These are phyloP conservation scores for Tuber magnatum DNA, from an alignment of 495 filamentous ascomycete species.

Conservation along the genomic window DNA sequence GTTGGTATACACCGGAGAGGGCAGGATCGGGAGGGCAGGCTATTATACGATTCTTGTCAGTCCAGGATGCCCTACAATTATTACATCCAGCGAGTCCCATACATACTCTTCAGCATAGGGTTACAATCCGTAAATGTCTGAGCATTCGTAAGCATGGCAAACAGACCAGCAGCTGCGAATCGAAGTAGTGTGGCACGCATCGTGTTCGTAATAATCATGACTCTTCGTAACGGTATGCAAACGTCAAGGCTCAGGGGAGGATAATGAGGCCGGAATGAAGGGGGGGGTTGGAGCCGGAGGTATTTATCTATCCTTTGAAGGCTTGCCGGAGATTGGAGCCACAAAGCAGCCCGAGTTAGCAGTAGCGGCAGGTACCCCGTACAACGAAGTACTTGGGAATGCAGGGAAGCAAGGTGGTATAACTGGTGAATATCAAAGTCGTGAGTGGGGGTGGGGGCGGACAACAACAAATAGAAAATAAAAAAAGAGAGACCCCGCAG, in stretches of 20 bases:
- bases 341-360: not conserved
- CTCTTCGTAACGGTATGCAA: not conserved
- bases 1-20: conserved; percentile 65
- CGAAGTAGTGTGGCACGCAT: not conserved
- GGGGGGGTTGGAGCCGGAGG: not conserved
- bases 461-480: not conserved
- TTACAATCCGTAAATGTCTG: conserved; percentile 75
- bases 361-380: not conserved
- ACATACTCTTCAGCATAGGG: conserved; percentile 60
- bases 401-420: not conserved
- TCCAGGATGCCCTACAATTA: not conserved
- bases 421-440: not conserved
- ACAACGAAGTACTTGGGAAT: not conserved
- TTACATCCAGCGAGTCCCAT: conserved; percentile 16
- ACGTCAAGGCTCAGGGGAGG: conserved; percentile 4
- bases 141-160: conserved; percentile 48
- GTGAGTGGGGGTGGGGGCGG: not conserved
- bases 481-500: not conserved
- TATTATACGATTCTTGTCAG: conserved; percentile 16
- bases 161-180: not conserved
- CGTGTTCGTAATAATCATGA: not conserved
- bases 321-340: conserved; percentile 9
- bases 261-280: conserved; percentile 17
- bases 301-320: conserved; percentile 9
- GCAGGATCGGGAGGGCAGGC: conserved; percentile 72